Evolutionary conservation across 2,329 filamentous ascomycete genomes (phyloP).

Genomic region (Apiospora saccharicola): DNA sequence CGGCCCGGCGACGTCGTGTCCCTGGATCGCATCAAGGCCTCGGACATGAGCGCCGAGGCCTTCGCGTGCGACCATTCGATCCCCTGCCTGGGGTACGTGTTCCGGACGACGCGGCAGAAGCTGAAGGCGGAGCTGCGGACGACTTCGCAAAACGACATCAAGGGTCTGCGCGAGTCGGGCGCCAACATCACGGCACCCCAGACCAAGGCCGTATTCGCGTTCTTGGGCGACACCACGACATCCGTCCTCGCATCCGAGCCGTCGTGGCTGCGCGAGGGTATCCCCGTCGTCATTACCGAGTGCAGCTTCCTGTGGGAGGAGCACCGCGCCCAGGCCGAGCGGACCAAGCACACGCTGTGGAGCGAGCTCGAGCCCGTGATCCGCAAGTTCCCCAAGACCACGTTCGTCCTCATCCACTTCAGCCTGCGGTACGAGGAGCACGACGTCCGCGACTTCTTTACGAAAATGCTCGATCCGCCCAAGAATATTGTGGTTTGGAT

Average conservation of each 20-base stretch:
- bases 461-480: neutral
- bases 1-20: slow-evolving; percentile 45
- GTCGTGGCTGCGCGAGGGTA: slow-evolving; percentile 47
- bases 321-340: slow-evolving; percentile 51
- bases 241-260: slow-evolving; percentile 48
- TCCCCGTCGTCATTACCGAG: slow-evolving; percentile 57
- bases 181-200: slow-evolving; percentile 49
- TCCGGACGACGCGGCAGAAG: slow-evolving; percentile 47
- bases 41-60: slow-evolving; percentile 48
- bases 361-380: slow-evolving; percentile 47
- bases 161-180: slow-evolving; percentile 47
- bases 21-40: slow-evolving; percentile 43
- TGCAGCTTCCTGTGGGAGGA: slow-evolving; percentile 55
- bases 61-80: slow-evolving; percentile 57
- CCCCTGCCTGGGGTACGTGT: slow-evolving; percentile 57
- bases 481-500: slow-evolving; percentile 19
- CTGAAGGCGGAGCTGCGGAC: slow-evolving; percentile 48
- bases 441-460: neutral
- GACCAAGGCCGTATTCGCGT: slow-evolving; percentile 52
- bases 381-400: slow-evolving; percentile 1
- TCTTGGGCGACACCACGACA: slow-evolving; percentile 56
- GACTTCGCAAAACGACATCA: slow-evolving; percentile 47
- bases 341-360: slow-evolving; percentile 58
- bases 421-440: slow-evolving; percentile 18
- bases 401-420: slow-evolving; percentile 17